These are phyloP conservation scores for Blastobotrys raffinosifermentans DNA, from an alignment of 1,139 yeast species.

Conservation along the genomic window DNA sequence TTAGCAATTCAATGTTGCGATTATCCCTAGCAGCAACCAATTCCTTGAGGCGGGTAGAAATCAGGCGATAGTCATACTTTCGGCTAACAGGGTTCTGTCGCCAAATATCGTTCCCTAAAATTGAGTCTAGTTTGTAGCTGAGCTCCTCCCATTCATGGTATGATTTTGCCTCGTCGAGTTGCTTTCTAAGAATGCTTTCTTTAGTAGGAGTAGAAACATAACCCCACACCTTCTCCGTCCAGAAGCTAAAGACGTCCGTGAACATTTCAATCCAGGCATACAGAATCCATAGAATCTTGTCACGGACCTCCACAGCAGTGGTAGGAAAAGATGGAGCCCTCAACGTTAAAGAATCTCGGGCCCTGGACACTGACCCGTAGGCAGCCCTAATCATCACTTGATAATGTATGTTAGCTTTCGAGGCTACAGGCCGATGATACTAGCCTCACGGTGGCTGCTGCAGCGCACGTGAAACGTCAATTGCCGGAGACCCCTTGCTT, in stretches of 20 bases:
- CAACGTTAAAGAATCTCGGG: no score
- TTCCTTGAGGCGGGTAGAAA: constrained; percentile 63
- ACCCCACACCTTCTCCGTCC: constrained; percentile 20
- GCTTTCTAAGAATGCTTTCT: constrained; percentile 14
- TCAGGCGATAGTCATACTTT: constrained; percentile 78
- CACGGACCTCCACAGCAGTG: constrained; percentile 1
- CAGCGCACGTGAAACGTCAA: no score
- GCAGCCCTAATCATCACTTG: no score
- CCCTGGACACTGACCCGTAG: no score
- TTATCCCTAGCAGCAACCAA: constrained; percentile 56
- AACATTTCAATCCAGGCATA: constrained; percentile 22
- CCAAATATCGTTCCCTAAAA: constrained; percentile 41
- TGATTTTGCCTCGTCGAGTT: constrained; percentile 24
- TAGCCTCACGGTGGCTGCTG: no score
- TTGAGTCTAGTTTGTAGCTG: constrained; percentile 32
- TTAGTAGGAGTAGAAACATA: constrained; percentile 20
- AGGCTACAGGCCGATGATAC: no score
- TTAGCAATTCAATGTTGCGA: constrained; percentile 52
- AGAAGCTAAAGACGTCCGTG: constrained; percentile 24
- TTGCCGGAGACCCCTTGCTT: no score
- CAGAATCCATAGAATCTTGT: constrained; percentile 17
- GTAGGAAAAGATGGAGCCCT: background rate
- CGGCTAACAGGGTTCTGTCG: constrained; percentile 78
- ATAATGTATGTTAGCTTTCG: no score
- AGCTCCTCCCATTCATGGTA: constrained; percentile 32